Base-by-base conservation (phyloP, 2,329 filamentous ascomycete genomes). In the Byssoonygena ceratinophila region DNA sequence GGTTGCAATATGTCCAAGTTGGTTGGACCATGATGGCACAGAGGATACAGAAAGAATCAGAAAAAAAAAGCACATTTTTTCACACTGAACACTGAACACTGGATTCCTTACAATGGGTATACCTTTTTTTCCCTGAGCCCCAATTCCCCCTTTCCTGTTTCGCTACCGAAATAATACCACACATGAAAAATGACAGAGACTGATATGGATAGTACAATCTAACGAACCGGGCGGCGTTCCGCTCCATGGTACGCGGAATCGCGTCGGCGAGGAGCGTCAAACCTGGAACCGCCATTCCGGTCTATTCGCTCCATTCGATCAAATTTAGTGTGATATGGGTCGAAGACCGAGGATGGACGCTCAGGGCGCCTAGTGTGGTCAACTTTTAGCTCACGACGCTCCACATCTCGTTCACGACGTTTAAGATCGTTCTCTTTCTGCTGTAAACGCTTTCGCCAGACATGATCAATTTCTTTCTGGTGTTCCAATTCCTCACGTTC, bases 271-370 rank as follows among this genome's bases (percentile, higher is more conserved):
- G 31, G 43, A 34, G 8, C 7, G 18, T 47, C 51, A 3, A 52
- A 12, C 16, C 11, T 53, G 4, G 51, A 41, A 12, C 51, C 37
- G 8, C 51, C 50, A 41, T 51, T 43, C 12, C 36, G 48, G 16
- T 55, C 41, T 9, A 54, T 18, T 29, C 48, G 32, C 23, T 49
- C 49, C 48, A 50, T 55, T 12, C 44, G 36, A 22, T 52, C 55
- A 54, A 53, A 44, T 16, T 51, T 43, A 20, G 53, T 46, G 16
- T n/a, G n/a, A n/a, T 51, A 54, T 16, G 41, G 27, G 29, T 57
- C 47, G 18, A 54, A 31, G 3, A 23, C 31, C 2, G 46, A 41
- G 7, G 36, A 23, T 32, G 47, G 46, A 11, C 37, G 53, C n/a
- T 25, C 22, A 34, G 40, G 22, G 3, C 36, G 32, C 11, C 43